phyloP scores from a whole-genome alignment of 257 asterid genomes.

The Capsicum baccatum region DNA sequence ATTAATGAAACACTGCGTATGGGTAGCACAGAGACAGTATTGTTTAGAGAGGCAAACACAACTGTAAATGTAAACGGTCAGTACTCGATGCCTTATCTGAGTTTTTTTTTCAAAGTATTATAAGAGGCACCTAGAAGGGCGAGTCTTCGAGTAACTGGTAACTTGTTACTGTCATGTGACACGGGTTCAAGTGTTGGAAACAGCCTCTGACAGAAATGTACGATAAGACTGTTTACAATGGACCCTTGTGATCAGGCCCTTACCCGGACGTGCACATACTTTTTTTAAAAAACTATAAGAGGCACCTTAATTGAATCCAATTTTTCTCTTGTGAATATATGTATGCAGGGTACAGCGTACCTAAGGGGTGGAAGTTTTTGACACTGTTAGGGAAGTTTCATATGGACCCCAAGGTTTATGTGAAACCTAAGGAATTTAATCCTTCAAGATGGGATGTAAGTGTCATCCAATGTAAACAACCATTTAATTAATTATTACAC shows the following conservation, averaged over 20 bases:
- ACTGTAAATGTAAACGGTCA: not conserved
- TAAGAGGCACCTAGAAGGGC: no score
- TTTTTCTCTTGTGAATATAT: not conserved
- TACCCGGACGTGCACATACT: no score
- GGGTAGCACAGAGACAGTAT: not conserved
- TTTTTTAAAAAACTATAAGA: no score
- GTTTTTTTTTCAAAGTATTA: not conserved
- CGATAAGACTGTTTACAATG: no score
- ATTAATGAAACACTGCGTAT: not conserved
- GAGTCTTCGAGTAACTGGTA: no score
- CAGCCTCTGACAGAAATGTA: no score
- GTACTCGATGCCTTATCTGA: not conserved
- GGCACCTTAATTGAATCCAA: no score
- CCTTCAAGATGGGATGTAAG: conserved; percentile 15
- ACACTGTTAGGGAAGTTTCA: not conserved
- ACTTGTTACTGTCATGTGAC: no score
- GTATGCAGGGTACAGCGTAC: not conserved
- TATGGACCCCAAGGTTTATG: not conserved
- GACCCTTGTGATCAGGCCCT: no score
- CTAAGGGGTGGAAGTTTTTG: not conserved
- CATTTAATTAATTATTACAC: not conserved
- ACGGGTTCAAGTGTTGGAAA: no score
- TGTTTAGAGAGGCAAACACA: not conserved
- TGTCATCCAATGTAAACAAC: no score
- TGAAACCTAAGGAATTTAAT: not conserved